A percentile compares a stretch with the other conserved stretches of the same genome.
Conservation (phyloP, 1,139 yeast genomes). For the Wickerhamomyces sp. region DNA sequence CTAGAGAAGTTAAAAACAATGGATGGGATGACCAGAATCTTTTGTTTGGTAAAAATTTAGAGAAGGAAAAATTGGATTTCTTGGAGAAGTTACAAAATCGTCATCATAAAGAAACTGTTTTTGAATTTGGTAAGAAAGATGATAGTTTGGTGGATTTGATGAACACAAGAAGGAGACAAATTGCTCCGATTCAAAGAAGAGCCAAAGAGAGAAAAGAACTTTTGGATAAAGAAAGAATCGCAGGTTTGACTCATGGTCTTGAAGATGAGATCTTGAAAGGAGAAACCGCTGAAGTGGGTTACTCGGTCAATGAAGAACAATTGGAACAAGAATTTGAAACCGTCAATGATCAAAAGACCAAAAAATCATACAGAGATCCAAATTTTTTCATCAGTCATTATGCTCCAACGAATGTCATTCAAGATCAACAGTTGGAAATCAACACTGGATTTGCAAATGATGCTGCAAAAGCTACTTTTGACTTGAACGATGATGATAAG, state of each 20-base stretch:
- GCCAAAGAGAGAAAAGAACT: slow-evolving; percentile 68
- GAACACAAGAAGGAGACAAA: slow-evolving; percentile 79
- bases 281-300: slow-evolving; percentile 52
- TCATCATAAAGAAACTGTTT: slow-evolving; percentile 79
- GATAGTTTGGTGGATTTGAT: slow-evolving; percentile 76
- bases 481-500: slow-evolving; percentile 76
- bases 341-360: slow-evolving; percentile 39
- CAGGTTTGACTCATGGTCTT: slow-evolving; percentile 68
- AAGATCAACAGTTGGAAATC: slow-evolving; percentile 72
- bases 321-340: slow-evolving; percentile 54
- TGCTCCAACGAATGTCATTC: slow-evolving; percentile 76
- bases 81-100: slow-evolving; percentile 68
- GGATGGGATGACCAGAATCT: slow-evolving; percentile 91
- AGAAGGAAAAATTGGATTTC: slow-evolving; percentile 68
- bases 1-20: slow-evolving; percentile 71
- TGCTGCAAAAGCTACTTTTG: slow-evolving; percentile 82
- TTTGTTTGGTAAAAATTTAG: slow-evolving; percentile 67
- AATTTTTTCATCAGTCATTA: slow-evolving; percentile 82
- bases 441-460: slow-evolving; percentile 71
- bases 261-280: slow-evolving; percentile 66
- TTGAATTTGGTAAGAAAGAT: slow-evolving; percentile 72
- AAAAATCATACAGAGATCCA: slow-evolving; percentile 68
- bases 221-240: slow-evolving; percentile 67
- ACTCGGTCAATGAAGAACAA: slow-evolving; percentile 47
- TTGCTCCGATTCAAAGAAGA: slow-evolving; percentile 81